Conservation (phyloP, 2,329 filamentous ascomycete genomes). For the Fusarium camptoceras region DNA sequence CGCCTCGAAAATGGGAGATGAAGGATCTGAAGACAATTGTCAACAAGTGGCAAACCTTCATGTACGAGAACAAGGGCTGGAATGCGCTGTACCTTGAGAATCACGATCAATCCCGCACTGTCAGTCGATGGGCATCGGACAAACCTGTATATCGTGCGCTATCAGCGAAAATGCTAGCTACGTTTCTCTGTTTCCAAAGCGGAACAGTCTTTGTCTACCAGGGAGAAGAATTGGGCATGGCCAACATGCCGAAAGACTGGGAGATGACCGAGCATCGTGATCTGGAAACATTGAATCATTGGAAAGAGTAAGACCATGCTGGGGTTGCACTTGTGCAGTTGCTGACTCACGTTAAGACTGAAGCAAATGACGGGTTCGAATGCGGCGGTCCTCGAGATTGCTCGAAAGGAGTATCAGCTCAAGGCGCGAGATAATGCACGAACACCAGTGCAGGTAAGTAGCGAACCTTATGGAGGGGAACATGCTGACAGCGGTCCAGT, state of each 20-base stretch:
- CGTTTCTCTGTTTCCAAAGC: constrained; percentile 51
- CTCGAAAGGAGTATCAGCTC: constrained; percentile 28
- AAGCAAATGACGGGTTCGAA: constrained; percentile 8
- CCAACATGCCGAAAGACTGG: constrained; percentile 64
- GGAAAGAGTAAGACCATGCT: constrained; percentile 22
- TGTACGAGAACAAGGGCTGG: constrained; percentile 62
- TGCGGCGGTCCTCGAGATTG: constrained; percentile 10
- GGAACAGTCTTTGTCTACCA: constrained; percentile 71
- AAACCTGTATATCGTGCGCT: constrained; percentile 39
- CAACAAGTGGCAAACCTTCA: constrained; percentile 57
- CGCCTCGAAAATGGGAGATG: constrained; percentile 27
- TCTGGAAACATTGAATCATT: constrained; percentile 33
- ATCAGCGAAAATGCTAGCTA: constrained; percentile 65
- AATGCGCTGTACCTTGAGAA: constrained; percentile 73
- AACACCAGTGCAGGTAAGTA: constrained; percentile 30
- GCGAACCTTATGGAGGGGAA: rapidly evolving
- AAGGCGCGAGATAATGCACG: constrained; percentile 34
- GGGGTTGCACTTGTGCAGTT: rapidly evolving
- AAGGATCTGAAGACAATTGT: constrained; percentile 44
- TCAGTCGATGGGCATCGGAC: constrained; percentile 58
- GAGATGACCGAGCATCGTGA: constrained; percentile 57
- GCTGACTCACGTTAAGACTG: constrained; percentile 1
- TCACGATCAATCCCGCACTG: constrained; percentile 69
- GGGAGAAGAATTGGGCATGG: constrained; percentile 71
- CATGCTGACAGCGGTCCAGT: constrained; percentile 6